phyloP scores from a whole-genome alignment of 805 yeast genomes.

The Brettanomyces nanus region DNA sequence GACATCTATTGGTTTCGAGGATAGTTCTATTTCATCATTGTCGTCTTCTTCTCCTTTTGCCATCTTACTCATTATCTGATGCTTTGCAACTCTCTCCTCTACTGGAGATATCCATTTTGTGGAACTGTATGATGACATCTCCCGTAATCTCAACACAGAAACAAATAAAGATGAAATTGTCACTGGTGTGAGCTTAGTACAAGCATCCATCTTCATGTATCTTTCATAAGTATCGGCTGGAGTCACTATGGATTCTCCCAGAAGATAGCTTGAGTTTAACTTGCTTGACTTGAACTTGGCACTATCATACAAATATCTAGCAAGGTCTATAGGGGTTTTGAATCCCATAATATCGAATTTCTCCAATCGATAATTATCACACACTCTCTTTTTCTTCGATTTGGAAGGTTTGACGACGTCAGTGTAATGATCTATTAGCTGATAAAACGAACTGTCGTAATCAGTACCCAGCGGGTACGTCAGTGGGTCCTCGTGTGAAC shows the following conservation, averaged over 20 bases:
- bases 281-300: constrained; percentile 14
- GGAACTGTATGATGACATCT: constrained; percentile 7
- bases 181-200: constrained; percentile 14
- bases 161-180: constrained; percentile 38
- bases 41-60: background rate
- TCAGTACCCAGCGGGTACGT: background rate
- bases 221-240: constrained; percentile 24
- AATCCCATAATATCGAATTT: constrained; percentile 4
- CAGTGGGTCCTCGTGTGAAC: background rate
- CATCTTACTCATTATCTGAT: constrained; percentile 15
- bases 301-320: constrained; percentile 16
- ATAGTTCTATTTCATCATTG: background rate
- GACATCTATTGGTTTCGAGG: constrained; percentile 43
- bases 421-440: constrained; percentile 1
- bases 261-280: constrained; percentile 17
- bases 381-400: background rate
- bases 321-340: constrained; percentile 15
- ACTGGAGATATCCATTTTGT: constrained; percentile 35
- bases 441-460: background rate
- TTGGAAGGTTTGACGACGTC: constrained; percentile 2
- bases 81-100: too few relatives aligned
- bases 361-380: background rate
- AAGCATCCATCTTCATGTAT: constrained; percentile 15
- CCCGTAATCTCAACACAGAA: constrained; percentile 32
- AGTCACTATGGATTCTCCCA: constrained; percentile 28